These are phyloP conservation scores for Hevea brasiliensis DNA, from an alignment of 345 rosid genomes.

Conservation along the genomic window DNA sequence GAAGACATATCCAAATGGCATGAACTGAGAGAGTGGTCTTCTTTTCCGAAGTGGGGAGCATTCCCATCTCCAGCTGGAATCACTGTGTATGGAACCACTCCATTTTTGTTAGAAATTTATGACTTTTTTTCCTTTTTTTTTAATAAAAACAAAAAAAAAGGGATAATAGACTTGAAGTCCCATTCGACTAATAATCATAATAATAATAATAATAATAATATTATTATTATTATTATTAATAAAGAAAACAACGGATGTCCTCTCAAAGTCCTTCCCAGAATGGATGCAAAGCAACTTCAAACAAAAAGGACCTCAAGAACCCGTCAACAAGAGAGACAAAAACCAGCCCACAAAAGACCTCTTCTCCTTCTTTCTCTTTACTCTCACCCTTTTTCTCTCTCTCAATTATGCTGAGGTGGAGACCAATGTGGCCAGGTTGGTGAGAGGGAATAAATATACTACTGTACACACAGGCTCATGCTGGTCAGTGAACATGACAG, in stretches of 20 bases:
- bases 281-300: slow-evolving; percentile 35
- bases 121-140: no score
- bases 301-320: slow-evolving; percentile 20
- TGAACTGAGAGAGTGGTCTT: slow-evolving; percentile 1
- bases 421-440: slow-evolving; percentile 34
- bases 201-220: no score
- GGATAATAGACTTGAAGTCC: no score
- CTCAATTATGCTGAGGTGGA: not conserved
- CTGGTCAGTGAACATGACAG: slow-evolving; percentile 29
- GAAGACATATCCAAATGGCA: not conserved
- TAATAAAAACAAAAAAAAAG: no score
- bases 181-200: no score
- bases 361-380: not conserved
- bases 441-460: slow-evolving; percentile 50
- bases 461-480: slow-evolving; percentile 5
- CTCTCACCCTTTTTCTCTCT: not conserved
- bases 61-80: slow-evolving; percentile 20
- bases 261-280: slow-evolving; percentile 28
- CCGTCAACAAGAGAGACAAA: slow-evolving; percentile 28
- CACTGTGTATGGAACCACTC: not conserved
- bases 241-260: slow-evolving; percentile 10
- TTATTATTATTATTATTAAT: no score
- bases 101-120: no score
- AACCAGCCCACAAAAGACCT: slow-evolving; percentile 6
- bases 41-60: not conserved